Percentiles rank a stretch among this genome's conserved stretches.
phyloP scores from a whole-genome alignment of 1,284 basidiomycete genomes.

The Ceratobasidium papillatum region DNA sequence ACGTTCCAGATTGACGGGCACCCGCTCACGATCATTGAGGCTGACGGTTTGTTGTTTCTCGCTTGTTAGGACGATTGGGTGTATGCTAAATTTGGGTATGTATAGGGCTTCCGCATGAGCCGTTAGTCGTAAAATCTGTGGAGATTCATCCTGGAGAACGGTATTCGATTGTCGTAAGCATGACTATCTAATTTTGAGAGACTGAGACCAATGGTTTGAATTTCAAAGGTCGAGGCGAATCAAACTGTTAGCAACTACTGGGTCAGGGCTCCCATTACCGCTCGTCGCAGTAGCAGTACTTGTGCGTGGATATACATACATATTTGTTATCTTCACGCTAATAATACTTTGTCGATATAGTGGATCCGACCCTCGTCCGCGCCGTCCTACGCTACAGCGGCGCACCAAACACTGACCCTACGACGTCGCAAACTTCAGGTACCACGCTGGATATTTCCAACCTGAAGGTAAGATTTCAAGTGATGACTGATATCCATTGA shows the following conservation, averaged over 20 bases:
- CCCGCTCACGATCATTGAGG: constrained; percentile 45
- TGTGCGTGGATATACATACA: neutral
- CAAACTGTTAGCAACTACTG: constrained; percentile 43
- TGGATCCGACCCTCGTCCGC: constrained; percentile 47
- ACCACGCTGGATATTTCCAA: constrained; percentile 40
- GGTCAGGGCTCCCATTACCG: constrained; percentile 47
- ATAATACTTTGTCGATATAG: too few species aligned
- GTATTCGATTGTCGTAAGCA: constrained; percentile 43
- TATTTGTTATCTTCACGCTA: too few species aligned
- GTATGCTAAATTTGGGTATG: neutral
- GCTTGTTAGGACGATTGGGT: neutral
- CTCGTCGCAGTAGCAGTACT: constrained; percentile 32
- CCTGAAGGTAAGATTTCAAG: constrained; percentile 1
- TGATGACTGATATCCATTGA: neutral
- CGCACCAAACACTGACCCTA: constrained; percentile 51
- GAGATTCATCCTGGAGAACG: constrained; percentile 42
- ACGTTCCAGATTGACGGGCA: neutral
- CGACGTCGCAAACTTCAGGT: constrained; percentile 49
- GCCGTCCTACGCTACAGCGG: constrained; percentile 57
- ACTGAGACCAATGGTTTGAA: neutral
- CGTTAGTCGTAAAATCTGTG: constrained; percentile 10
- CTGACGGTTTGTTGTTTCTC: constrained; percentile 48
- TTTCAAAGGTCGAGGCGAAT: constrained; percentile 19
- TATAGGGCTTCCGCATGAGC: constrained; percentile 18
- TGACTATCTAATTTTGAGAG: neutral